These are phyloP conservation scores for Chalciporus chontae DNA, from an alignment of 768 basidiomycete genomes.

Conservation along the genomic window DNA sequence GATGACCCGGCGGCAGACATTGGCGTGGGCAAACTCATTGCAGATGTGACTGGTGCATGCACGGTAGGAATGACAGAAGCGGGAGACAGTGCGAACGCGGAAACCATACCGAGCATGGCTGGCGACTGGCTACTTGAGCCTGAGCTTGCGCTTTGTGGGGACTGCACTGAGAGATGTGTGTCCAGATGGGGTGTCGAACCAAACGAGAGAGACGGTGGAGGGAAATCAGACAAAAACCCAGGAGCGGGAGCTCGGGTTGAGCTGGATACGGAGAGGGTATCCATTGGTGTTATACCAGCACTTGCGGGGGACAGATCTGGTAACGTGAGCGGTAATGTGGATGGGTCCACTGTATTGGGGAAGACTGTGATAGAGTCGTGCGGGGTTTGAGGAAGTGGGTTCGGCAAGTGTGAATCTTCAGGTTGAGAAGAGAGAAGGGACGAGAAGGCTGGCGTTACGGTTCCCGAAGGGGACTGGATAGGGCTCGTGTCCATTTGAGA, in stretches of 20 bases:
- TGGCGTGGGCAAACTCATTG: slow-evolving; percentile 10
- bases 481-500: slow-evolving; percentile 19
- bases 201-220: slow-evolving; percentile 31
- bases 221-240: slow-evolving; percentile 42
- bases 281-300: slow-evolving; percentile 37
- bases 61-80: slow-evolving; percentile 3
- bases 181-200: slow-evolving; percentile 37
- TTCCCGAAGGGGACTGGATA: slow-evolving; percentile 10
- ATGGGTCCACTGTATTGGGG: slow-evolving; percentile 29
- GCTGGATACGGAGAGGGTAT: slow-evolving; percentile 14
- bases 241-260: slow-evolving; percentile 28
- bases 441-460: slow-evolving; percentile 9
- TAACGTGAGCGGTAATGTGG: slow-evolving; percentile 24
- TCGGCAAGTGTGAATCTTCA: slow-evolving; percentile 16
- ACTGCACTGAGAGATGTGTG: slow-evolving; percentile 25
- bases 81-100: slow-evolving; percentile 25
- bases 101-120: slow-evolving; percentile 36
- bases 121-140: slow-evolving; percentile 34
- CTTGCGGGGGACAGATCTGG: slow-evolving; percentile 34
- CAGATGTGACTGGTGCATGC: not conserved
- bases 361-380: slow-evolving; percentile 35
- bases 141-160: slow-evolving; percentile 20
- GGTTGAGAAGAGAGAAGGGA: slow-evolving; percentile 9
- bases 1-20: slow-evolving; percentile 18
- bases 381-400: slow-evolving; percentile 16